phyloP scores from a whole-genome alignment of 176 grass and related monocot genomes.

The Juncus inflexus region DNA sequence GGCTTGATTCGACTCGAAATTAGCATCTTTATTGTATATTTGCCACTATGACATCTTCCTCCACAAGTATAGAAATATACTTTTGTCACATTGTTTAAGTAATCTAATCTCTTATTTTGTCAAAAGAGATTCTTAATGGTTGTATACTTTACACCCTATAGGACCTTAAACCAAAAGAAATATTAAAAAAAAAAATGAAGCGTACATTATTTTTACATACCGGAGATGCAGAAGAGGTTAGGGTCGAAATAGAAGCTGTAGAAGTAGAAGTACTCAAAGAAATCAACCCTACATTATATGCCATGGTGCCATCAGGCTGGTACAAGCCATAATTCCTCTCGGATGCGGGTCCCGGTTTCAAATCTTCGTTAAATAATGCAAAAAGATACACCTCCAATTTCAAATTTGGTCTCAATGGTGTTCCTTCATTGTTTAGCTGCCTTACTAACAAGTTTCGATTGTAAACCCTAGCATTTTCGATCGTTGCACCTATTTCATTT shows the following conservation, averaged over 20 bases:
- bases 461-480: slow-evolving; percentile 75
- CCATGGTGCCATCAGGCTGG: slow-evolving; percentile 71
- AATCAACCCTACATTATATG: slow-evolving; percentile 70
- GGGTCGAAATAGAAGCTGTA: slow-evolving; percentile 48
- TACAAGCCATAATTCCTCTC: slow-evolving; percentile 90
- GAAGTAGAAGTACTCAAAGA: slow-evolving; percentile 9
- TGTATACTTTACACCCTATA: slow-evolving; percentile 26
- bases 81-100: slow-evolving; percentile 33
- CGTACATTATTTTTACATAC: slow-evolving; percentile 23
- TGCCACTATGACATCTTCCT: slow-evolving; percentile 28
- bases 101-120: slow-evolving; percentile 35
- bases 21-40: slow-evolving; percentile 24
- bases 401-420: slow-evolving; percentile 62
- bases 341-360: slow-evolving; percentile 76
- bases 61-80: slow-evolving; percentile 42
- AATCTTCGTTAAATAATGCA: slow-evolving; percentile 93
- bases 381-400: slow-evolving; percentile 86
- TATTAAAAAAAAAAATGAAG: neutral
- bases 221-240: slow-evolving; percentile 34
- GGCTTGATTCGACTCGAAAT: slow-evolving; percentile 28
- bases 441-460: slow-evolving; percentile 71
- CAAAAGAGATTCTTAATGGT: slow-evolving; percentile 4
- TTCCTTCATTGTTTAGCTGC: slow-evolving; percentile 61
- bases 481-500: slow-evolving; percentile 60
- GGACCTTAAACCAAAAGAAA: neutral